A percentile compares a stretch with the other conserved stretches of the same genome.
These are phyloP conservation scores for Malus hybrid DNA, from an alignment of 331 rosid genomes.

Conservation along the genomic window DNA sequence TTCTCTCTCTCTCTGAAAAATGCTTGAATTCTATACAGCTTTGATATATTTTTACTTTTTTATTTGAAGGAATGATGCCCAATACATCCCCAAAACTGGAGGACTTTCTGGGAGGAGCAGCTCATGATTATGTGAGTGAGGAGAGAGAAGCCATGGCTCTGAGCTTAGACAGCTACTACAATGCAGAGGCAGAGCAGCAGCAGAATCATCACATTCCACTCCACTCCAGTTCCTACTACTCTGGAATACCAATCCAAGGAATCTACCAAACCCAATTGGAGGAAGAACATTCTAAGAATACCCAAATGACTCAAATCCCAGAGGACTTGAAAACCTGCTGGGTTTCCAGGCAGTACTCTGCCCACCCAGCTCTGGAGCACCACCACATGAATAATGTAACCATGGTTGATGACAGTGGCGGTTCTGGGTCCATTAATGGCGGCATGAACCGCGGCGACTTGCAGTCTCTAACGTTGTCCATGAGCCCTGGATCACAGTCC, in stretches of 20 bases:
- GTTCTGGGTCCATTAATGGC: conserved; percentile 30
- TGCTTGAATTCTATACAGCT: not conserved
- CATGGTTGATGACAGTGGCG: conserved; percentile 24
- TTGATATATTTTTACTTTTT: not conserved
- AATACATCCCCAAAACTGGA: conserved; percentile 80
- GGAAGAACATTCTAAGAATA: conserved; percentile 25
- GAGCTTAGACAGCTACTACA: conserved; percentile 67
- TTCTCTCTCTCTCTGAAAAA: not conserved
- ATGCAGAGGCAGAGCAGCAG: conserved; percentile 30
- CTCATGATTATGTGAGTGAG: conserved; percentile 44
- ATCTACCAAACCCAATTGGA: conserved; percentile 35
- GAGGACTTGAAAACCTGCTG: conserved; percentile 41
- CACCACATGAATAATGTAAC: conserved; percentile 18
- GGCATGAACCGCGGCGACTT: conserved; percentile 54
- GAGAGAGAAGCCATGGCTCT: conserved; percentile 71
- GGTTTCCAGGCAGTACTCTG: conserved; percentile 39
- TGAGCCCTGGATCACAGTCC: conserved; percentile 94
- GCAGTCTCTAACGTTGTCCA: conserved; percentile 66
- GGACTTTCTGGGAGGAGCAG: conserved; percentile 81
- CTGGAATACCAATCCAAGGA: conserved; percentile 34
- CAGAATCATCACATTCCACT: not conserved
- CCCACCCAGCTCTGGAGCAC: conserved; percentile 43
- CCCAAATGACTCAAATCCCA: conserved; percentile 32
- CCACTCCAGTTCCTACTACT: conserved; percentile 36
- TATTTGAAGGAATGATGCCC: conserved; percentile 46